Percentiles rank a stretch among this genome's conserved stretches.
Evolutionary conservation across 2,329 filamentous ascomycete genomes (phyloP).

Genomic region (Cytospora schulzeri): DNA sequence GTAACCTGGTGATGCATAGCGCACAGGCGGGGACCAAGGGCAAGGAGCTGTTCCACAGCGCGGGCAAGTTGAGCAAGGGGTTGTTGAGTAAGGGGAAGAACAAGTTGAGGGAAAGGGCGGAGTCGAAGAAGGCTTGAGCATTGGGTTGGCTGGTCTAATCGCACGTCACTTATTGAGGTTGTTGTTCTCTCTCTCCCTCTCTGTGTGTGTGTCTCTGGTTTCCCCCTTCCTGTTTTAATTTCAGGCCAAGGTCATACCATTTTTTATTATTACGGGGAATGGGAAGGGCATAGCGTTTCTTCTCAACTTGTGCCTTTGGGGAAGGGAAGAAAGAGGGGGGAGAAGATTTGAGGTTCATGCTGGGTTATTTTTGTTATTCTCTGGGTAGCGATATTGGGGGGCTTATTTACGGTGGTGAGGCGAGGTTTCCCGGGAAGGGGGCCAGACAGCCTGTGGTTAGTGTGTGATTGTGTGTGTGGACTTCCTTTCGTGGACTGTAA

Average conservation of each 20-base stretch:
- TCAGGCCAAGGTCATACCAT: background rate
- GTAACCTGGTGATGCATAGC: constrained; percentile 54
- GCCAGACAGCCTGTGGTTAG: background rate
- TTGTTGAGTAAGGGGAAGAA: constrained; percentile 88
- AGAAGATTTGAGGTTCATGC: background rate
- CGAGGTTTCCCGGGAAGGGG: too few species aligned
- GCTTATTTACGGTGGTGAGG: background rate
- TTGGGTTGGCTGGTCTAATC: too few species aligned
- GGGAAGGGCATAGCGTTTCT: background rate
- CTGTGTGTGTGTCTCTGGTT: too few species aligned
- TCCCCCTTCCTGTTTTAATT: background rate
- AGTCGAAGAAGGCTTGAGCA: constrained; percentile 13
- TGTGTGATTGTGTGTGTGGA: too few species aligned
- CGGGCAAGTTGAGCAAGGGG: constrained; percentile 87
- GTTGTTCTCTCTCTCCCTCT: background rate
- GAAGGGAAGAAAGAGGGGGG: too few species aligned
- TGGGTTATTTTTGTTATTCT: background rate
- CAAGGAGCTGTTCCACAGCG: constrained; percentile 85
- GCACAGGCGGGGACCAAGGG: constrained; percentile 77
- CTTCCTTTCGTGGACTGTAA: background rate
- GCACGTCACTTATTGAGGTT: background rate
- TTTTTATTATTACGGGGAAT: background rate
- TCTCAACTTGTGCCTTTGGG: background rate
- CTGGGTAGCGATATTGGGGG: background rate
- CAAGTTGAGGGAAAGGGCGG: constrained; percentile 64